A percentile compares a stretch with the other conserved stretches of the same genome.
Evolutionary conservation across 148 eudicot genomes (phyloP).

Genomic region (Dysphania ambrosioides): DNA sequence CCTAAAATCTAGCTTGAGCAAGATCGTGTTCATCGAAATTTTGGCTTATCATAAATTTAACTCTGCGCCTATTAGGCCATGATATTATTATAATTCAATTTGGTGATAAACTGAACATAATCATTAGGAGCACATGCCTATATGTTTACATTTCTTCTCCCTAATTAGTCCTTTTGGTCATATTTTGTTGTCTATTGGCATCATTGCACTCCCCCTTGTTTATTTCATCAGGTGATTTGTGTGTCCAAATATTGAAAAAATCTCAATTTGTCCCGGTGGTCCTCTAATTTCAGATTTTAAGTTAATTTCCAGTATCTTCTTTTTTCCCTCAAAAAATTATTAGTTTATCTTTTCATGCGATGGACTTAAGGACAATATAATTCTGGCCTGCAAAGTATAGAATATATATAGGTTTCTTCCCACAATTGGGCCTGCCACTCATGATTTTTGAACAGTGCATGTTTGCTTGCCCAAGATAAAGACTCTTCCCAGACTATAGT

Average conservation of each 20-base stretch:
- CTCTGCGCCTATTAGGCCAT: too few species aligned
- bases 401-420: constrained; percentile 12
- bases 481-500: constrained; percentile 35
- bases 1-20: background rate
- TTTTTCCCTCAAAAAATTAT: background rate
- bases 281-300: constrained; percentile 12
- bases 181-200: constrained; percentile 19
- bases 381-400: constrained; percentile 12
- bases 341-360: too few species aligned
- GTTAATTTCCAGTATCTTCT: background rate
- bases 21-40: too few species aligned
- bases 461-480: constrained; percentile 36
- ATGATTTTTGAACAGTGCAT: constrained; percentile 26
- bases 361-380: constrained; percentile 1
- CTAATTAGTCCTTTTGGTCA: constrained; percentile 15
- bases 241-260: constrained; percentile 14
- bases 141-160: constrained; percentile 14
- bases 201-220: constrained; percentile 27
- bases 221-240: constrained; percentile 30
- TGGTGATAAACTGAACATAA: constrained; percentile 30
- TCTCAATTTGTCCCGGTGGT: constrained; percentile 9
- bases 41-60: background rate
- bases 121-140: constrained; percentile 28
- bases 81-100: constrained; percentile 6
- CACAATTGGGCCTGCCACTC: constrained; percentile 30